Percentiles rank a stretch among this genome's conserved stretches.
phyloP scores from a whole-genome alignment of 805 yeast genomes.

The Candida sonorensis region DNA sequence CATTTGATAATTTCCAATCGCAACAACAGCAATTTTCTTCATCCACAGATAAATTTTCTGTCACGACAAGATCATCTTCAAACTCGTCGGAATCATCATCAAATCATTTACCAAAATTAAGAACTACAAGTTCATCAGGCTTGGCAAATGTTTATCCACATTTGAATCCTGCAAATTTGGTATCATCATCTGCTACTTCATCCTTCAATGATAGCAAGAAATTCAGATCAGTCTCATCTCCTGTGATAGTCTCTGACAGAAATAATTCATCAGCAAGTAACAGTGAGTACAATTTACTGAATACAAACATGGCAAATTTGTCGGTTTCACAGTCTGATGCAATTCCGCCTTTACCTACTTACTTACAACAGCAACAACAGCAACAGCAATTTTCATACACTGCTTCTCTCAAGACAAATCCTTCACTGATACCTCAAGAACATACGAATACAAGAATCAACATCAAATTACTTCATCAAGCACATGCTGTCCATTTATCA shows the following conservation, averaged over 20 bases:
- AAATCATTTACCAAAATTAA: slow-evolving; percentile 17
- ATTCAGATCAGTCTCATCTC: too few species aligned
- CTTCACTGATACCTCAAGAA: neutral
- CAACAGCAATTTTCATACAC: neutral
- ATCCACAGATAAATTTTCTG: slow-evolving; percentile 9
- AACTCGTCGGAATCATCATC: slow-evolving; percentile 16
- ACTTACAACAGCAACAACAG: slow-evolving; percentile 4
- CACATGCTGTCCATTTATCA: slow-evolving; percentile 56
- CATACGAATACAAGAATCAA: slow-evolving; percentile 10
- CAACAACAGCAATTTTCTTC: slow-evolving; percentile 1
- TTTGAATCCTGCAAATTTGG: too few species aligned
- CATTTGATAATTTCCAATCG: slow-evolving; percentile 2
- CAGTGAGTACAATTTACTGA: neutral
- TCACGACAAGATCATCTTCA: slow-evolving; percentile 19
- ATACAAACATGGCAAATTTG: slow-evolving; percentile 10
- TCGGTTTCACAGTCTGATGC: slow-evolving; percentile 12
- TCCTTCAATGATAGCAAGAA: too few species aligned
- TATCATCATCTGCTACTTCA: slow-evolving; percentile 25
- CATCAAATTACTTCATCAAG: slow-evolving; percentile 29
- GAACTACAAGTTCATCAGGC: slow-evolving; percentile 22
- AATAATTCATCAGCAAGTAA: slow-evolving; percentile 2
- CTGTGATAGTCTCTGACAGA: slow-evolving; percentile 5
- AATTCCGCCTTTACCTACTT: slow-evolving; percentile 1
- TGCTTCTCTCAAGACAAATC: neutral
- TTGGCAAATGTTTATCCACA: slow-evolving; percentile 19